phyloP scores from a whole-genome alignment of 2,329 filamentous ascomycete genomes.

The Aspergillus sclerotialis region DNA sequence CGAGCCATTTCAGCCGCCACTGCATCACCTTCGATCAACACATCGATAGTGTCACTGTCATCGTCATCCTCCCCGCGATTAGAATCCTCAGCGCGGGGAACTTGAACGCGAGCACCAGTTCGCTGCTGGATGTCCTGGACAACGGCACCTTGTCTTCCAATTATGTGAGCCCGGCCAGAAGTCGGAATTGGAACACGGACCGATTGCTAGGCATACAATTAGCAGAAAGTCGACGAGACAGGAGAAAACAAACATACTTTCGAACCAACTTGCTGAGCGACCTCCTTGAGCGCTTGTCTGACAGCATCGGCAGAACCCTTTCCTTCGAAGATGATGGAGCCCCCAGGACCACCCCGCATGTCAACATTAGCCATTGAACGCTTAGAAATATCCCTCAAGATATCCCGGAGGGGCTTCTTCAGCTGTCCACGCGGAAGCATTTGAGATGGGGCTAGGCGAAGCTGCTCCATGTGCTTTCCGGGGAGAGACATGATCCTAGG shows the following conservation, averaged over 20 bases:
- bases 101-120: constrained; percentile 82
- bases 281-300: constrained; percentile 79
- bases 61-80: constrained; percentile 65
- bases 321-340: constrained; percentile 73
- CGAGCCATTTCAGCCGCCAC: constrained; percentile 78
- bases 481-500: constrained; percentile 65
- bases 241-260: constrained; percentile 52
- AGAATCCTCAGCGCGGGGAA: constrained; percentile 70
- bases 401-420: constrained; percentile 77
- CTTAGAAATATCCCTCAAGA: constrained; percentile 86
- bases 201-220: constrained; percentile 44
- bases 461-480: constrained; percentile 71
- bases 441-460: constrained; percentile 67
- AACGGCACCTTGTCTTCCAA: constrained; percentile 81
- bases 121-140: constrained; percentile 86
- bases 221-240: not conserved
- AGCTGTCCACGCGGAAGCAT: constrained; percentile 70
- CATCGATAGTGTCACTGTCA: constrained; percentile 70
- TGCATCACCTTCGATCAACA: constrained; percentile 84
- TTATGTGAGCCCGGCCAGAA: constrained; percentile 80
- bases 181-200: constrained; percentile 74
- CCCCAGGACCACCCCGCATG: constrained; percentile 65
- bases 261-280: constrained; percentile 78
- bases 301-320: constrained; percentile 77
- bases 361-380: constrained; percentile 81